A percentile compares a stretch with the other conserved stretches of the same genome.
These are phyloP conservation scores for Amorphotheca resinae DNA, from an alignment of 495 filamentous ascomycete genomes.

Conservation along the genomic window DNA sequence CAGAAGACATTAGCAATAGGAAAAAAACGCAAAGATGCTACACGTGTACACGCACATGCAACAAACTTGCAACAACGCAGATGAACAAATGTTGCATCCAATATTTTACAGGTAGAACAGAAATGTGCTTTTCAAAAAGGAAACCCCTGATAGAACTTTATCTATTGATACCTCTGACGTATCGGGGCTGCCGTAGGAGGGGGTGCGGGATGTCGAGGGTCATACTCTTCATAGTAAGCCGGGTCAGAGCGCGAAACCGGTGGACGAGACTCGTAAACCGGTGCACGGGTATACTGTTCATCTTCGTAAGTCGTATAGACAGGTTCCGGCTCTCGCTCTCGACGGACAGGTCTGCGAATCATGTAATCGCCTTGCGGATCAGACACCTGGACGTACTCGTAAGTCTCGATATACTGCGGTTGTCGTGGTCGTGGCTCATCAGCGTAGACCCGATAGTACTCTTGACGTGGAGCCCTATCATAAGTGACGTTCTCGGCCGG, in stretches of 20 bases:
- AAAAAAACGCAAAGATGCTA: too few relatives aligned
- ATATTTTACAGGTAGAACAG: conserved; percentile 1
- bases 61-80: background rate
- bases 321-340: conserved; percentile 14
- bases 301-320: conserved; percentile 20
- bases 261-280: conserved; percentile 16
- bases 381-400: conserved; percentile 32
- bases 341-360: conserved; percentile 30
- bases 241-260: conserved; percentile 16
- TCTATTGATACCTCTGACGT: conserved; percentile 17
- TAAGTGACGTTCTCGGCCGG: conserved; percentile 15
- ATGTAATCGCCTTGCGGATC: conserved; percentile 33
- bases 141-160: conserved; percentile 2
- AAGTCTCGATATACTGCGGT: conserved; percentile 23
- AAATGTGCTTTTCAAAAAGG: background rate
- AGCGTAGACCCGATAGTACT: conserved; percentile 25
- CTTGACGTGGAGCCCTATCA: conserved; percentile 18
- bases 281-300: conserved; percentile 9
- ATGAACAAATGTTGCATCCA: conserved; percentile 5
- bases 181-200: conserved; percentile 6
- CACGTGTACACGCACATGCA: background rate
- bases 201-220: conserved; percentile 23
- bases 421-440: conserved; percentile 21
- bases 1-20: too few relatives aligned
- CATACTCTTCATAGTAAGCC: conserved; percentile 29